A percentile compares a stretch with the other conserved stretches of the same genome.
Evolutionary conservation across 306 rosid species (phyloP).

Genomic region (cucumber (Cucumis sativus)): DNA sequence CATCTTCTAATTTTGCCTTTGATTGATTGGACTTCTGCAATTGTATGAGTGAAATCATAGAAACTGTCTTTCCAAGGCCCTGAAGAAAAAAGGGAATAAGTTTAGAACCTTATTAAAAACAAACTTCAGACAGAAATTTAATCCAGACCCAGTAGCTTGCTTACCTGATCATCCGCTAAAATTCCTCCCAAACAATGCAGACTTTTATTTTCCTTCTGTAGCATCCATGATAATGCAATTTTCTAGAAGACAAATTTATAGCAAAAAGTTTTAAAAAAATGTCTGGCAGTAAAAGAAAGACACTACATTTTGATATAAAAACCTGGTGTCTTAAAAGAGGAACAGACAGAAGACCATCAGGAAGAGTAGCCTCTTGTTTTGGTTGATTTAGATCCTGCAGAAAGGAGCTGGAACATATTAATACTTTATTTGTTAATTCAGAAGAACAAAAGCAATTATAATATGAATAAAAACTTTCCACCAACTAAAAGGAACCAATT

Average conservation of each 20-base stretch:
- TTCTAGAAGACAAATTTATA: constrained; percentile 36
- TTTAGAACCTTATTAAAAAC: constrained; percentile 2
- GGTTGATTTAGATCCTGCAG: constrained; percentile 80
- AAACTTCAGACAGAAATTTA: constrained; percentile 4
- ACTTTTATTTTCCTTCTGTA: constrained; percentile 88
- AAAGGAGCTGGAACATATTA: background rate
- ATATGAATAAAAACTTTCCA: background rate
- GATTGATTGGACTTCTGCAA: constrained; percentile 55
- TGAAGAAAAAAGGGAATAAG: constrained; percentile 22
- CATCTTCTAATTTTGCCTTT: constrained; percentile 48
- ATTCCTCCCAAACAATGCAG: constrained; percentile 96
- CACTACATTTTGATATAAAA: constrained; percentile 13
- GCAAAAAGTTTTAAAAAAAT: background rate
- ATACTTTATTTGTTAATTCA: background rate
- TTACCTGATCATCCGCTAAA: constrained; percentile 97
- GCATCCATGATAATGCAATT: constrained; percentile 96
- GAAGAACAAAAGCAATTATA: background rate
- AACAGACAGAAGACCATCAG: constrained; percentile 76
- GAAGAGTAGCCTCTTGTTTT: constrained; percentile 49
- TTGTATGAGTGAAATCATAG: constrained; percentile 86
- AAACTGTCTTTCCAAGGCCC: constrained; percentile 99
- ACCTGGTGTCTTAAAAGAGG: constrained; percentile 96
- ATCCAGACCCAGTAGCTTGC: constrained; percentile 12
- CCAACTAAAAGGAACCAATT: background rate
- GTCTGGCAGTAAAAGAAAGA: background rate